Base-by-base conservation (phyloP, 2,329 filamentous ascomycete species). In the Arthrobotrys megalospora region DNA sequence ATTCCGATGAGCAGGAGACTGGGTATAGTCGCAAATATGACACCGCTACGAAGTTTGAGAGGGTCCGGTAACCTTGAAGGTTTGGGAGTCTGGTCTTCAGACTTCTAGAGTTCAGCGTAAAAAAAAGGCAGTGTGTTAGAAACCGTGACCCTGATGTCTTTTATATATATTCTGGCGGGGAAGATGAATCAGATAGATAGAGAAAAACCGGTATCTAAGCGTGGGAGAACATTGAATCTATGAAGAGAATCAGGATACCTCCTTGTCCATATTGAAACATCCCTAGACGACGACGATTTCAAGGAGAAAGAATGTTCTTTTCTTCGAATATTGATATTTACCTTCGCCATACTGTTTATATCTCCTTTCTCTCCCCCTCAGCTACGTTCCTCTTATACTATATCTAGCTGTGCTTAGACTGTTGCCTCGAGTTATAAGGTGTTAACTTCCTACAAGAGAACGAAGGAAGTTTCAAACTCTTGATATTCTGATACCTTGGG, bases 31-130 rank as follows among this genome's bases (percentile, higher is more conserved):
- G 65, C 41, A 12, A 78, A 62, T 65, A 78, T 66, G 16, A 78
- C 75, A 28, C 75, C 75, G 19, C 67, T 78, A n/a, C 67, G 75
- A 38, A 78, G 43, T 50, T 64, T 64, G 53, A 78, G 75, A 24
- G 75, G 67, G 16, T 67, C 28, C 21, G 75, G 75, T 47, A 78
- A 55, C 75, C 67, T 63, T 36, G 32, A 53, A 5, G 67, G 24
- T 43, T 55, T 66, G n/a, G 34, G 32, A 21, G 38, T n/a, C 36
- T 43, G 24, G 45, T 28, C 60, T 58, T 71, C 66, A 50, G 50
- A 71, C 45, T 62, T 43, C 41, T 70, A 43, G 12, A 60, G 55
- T 38, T 38, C 32, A 21, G 34, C 7, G 16, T 41, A 55, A 6
- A 38, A 6, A 38, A 55, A 41, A 28, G 6, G 55, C 19, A 7